Evolutionary conservation across 495 filamentous ascomycete genomes (phyloP).

Genomic region (Articulospora tetracladia): DNA sequence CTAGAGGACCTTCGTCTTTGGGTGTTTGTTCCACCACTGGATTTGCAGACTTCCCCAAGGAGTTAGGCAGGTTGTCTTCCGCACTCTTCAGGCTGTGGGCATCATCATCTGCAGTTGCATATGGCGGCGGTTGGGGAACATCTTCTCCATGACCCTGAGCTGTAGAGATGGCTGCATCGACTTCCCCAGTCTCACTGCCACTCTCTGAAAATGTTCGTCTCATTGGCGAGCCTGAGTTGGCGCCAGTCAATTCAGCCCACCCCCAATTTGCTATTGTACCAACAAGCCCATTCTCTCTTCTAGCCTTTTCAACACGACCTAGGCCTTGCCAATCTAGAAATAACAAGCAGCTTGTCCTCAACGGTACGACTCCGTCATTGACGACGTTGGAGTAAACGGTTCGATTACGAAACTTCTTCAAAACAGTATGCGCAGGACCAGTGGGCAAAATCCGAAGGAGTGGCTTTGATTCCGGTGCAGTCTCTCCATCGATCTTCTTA

Average conservation of each 20-base stretch:
- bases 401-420: conserved; percentile 83
- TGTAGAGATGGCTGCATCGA: conserved; percentile 20
- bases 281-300: conserved; percentile 85
- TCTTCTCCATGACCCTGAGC: conserved; percentile 24
- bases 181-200: conserved; percentile 17
- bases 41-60: neutral
- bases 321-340: conserved; percentile 97
- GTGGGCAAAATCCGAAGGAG: conserved; percentile 87
- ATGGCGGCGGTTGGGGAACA: conserved; percentile 25
- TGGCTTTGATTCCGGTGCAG: conserved; percentile 79
- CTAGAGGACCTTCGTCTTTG: conserved; percentile 13
- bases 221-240: conserved; percentile 55
- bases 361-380: conserved; percentile 95
- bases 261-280: conserved; percentile 91
- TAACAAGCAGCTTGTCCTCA: conserved; percentile 92
- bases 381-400: conserved; percentile 98
- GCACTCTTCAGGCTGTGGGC: conserved; percentile 20
- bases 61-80: neutral
- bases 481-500: conserved; percentile 57
- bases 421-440: conserved; percentile 83
- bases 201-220: conserved; percentile 15
- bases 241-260: conserved; percentile 89
- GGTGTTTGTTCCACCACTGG: neutral
- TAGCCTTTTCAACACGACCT: conserved; percentile 88
- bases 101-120: conserved; percentile 25